Evolutionary conservation across 805 yeast species (phyloP).

Genomic region (Suhomyces pyralidae): DNA sequence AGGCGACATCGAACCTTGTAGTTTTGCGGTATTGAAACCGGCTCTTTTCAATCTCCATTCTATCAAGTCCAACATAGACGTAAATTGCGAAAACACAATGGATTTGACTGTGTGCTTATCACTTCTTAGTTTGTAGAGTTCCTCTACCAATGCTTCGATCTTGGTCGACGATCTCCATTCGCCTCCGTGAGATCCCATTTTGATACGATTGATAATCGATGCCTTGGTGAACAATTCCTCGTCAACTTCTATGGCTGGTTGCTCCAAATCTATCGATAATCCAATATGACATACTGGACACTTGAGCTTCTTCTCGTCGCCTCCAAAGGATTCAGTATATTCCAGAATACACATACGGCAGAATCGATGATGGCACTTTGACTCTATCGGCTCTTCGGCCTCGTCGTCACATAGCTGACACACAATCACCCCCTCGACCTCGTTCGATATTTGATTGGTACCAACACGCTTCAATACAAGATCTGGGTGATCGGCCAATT

Average conservation of each 20-base stretch:
- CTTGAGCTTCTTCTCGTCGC: slow-evolving; percentile 55
- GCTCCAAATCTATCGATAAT: slow-evolving; percentile 82
- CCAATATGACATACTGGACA: slow-evolving; percentile 98
- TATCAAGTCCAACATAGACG: slow-evolving; percentile 91
- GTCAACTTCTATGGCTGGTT: slow-evolving; percentile 76
- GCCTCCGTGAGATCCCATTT: slow-evolving; percentile 64
- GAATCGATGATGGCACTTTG: slow-evolving; percentile 90
- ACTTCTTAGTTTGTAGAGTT: slow-evolving; percentile 79
- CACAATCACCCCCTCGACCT: slow-evolving; percentile 56
- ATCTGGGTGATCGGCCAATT: slow-evolving; percentile 97
- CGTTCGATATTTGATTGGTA: slow-evolving; percentile 31
- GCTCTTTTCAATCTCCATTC: slow-evolving; percentile 96
- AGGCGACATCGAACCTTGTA: slow-evolving; percentile 98
- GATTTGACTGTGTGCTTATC: slow-evolving; percentile 89
- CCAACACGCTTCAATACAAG: slow-evolving; percentile 74
- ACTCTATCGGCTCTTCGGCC: slow-evolving; percentile 95
- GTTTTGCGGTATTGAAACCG: slow-evolving; percentile 89
- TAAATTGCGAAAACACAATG: slow-evolving; percentile 95
- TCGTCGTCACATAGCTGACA: slow-evolving; percentile 97
- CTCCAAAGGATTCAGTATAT: slow-evolving; percentile 78
- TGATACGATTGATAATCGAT: slow-evolving; percentile 80
- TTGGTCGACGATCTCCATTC: slow-evolving; percentile 94
- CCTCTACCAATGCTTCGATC: slow-evolving; percentile 94
- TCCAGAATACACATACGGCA: slow-evolving; percentile 92
- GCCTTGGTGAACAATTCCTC: slow-evolving; percentile 57